phyloP scores from a whole-genome alignment of 2,329 filamentous ascomycete species.

The Fusarium foetens region DNA sequence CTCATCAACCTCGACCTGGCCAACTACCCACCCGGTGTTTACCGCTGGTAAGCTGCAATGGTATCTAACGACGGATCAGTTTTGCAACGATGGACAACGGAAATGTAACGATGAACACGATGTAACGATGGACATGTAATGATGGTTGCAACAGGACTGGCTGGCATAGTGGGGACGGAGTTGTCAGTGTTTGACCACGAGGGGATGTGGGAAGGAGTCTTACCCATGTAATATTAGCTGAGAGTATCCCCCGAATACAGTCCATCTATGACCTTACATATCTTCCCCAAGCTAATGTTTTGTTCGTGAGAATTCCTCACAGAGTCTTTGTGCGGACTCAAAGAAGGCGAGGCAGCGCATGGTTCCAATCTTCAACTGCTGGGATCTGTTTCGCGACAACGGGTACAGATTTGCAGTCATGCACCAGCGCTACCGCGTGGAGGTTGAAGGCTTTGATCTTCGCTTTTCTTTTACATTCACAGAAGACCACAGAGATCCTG shows the following conservation, averaged over 20 bases:
- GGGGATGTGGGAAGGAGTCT: not conserved
- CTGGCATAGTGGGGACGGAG: not conserved
- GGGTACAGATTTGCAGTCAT: not conserved
- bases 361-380: no score
- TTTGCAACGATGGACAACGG: not conserved
- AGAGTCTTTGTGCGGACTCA: no score
- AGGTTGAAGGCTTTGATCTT: not conserved
- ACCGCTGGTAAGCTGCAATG: not conserved
- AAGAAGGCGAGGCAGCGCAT: not conserved
- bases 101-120: not conserved
- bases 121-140: not conserved
- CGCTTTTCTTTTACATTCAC: not conserved
- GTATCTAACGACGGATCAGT: not conserved
- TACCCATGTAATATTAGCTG: not conserved
- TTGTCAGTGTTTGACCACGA: not conserved
- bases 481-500: fast-evolving
- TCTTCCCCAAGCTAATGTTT: no score
- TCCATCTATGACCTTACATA: not conserved
- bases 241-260: not conserved
- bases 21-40: not conserved
- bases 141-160: not conserved
- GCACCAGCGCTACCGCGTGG: not conserved
- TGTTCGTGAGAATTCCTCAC: no score
- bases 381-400: not conserved
- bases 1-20: not conserved